Evolutionary conservation across 2,329 filamentous ascomycete species (phyloP).

Genomic region (Aureobasidium sp.): DNA sequence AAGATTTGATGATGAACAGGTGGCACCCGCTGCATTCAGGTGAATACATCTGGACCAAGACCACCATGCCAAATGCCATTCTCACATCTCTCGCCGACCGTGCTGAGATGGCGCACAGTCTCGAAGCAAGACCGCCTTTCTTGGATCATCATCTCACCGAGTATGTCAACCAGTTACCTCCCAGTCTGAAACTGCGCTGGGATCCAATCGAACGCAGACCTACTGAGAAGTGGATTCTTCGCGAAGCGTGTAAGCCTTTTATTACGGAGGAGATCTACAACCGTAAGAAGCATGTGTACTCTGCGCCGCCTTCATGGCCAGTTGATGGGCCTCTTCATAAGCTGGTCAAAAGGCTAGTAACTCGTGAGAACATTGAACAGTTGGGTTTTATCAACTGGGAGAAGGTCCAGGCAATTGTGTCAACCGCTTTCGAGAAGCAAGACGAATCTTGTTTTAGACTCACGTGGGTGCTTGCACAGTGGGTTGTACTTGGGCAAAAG

Average conservation of each 20-base stretch:
- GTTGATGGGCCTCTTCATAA: too few relatives aligned
- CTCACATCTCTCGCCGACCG: slow-evolving; percentile 41
- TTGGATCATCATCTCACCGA: slow-evolving; percentile 36
- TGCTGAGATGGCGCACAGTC: slow-evolving; percentile 39
- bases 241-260: slow-evolving; percentile 44
- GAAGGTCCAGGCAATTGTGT: too few relatives aligned
- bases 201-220: slow-evolving; percentile 24
- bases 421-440: too few relatives aligned
- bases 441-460: too few relatives aligned
- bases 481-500: too few relatives aligned
- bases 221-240: slow-evolving; percentile 44
- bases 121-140: slow-evolving; percentile 37
- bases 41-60: slow-evolving; percentile 34
- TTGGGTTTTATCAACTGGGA: too few relatives aligned
- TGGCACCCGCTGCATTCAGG: slow-evolving; percentile 39
- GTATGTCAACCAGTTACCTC: slow-evolving; percentile 34
- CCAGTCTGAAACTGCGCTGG: slow-evolving; percentile 32
- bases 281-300: slow-evolving; percentile 43
- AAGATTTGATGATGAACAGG: slow-evolving; percentile 25
- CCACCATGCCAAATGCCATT: slow-evolving; percentile 33
- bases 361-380: too few relatives aligned
- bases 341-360: too few relatives aligned
- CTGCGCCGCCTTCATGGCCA: too few relatives aligned
- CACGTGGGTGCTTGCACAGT: too few relatives aligned
- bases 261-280: slow-evolving; percentile 47